These are phyloP conservation scores for Prosopis cineraria DNA, from an alignment of 306 rosid species.

Conservation along the genomic window DNA sequence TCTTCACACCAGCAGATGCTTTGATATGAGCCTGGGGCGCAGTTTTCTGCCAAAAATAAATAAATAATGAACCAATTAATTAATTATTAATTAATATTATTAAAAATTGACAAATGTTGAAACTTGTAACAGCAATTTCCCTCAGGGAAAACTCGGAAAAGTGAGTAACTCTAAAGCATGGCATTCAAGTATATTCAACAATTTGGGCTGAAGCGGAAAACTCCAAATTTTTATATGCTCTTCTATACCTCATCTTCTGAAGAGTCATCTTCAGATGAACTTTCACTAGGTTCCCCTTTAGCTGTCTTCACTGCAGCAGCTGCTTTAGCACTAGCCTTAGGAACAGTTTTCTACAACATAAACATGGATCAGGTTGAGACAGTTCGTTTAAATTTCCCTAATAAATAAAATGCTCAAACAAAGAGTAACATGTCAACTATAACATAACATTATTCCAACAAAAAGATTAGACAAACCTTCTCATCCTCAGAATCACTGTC, in stretches of 20 bases:
- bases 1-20: conserved; percentile 24
- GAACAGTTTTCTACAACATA: conserved; percentile 26
- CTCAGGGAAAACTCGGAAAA: too few relatives aligned
- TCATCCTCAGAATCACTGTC: conserved; percentile 9
- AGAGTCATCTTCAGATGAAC: conserved; percentile 48
- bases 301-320: conserved; percentile 28
- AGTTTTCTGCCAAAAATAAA: conserved; percentile 33
- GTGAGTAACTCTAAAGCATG: not conserved
- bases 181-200: not conserved
- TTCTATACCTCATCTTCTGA: conserved; percentile 44
- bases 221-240: not conserved
- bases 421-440: not conserved
- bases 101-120: not conserved
- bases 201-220: not conserved
- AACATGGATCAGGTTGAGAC: not conserved
- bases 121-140: not conserved
- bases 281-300: conserved; percentile 36
- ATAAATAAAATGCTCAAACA: not conserved
- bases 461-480: conserved; percentile 4
- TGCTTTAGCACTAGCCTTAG: conserved; percentile 35
- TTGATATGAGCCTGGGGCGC: conserved; percentile 36
- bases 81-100: not conserved
- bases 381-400: not conserved
- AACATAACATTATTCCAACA: not conserved
- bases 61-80: not conserved